Conservation (phyloP, 1,284 basidiomycete species). For the Cutaneotrichosporon sp. region DNA sequence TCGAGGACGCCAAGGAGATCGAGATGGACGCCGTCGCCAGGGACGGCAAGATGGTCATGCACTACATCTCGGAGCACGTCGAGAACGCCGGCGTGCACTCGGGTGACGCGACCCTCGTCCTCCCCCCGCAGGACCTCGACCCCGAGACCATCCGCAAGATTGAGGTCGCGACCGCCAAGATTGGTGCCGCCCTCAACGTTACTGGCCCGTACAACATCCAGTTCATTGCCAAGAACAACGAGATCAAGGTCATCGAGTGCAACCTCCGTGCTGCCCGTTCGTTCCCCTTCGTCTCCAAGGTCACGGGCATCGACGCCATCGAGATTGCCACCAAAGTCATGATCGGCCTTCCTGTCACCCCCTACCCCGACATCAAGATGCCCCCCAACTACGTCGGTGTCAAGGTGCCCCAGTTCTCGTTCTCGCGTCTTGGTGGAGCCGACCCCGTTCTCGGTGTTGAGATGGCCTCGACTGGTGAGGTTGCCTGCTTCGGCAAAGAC, state of each 20-base stretch:
- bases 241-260: constrained; percentile 99
- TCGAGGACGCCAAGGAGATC: constrained; percentile 99
- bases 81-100: constrained; percentile 99
- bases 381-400: constrained; percentile 94
- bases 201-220: constrained; percentile 99
- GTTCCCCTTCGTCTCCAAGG: constrained; percentile 99
- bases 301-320: constrained; percentile 94
- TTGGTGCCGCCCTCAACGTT: constrained; percentile 95
- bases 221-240: constrained; percentile 99
- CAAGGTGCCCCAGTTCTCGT: constrained; percentile 98
- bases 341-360: constrained; percentile 81
- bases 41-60: constrained; percentile 97
- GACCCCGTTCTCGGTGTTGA: constrained; percentile 99
- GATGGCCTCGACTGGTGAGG: constrained; percentile 99
- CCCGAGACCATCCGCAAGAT: constrained; percentile 94
- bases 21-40: constrained; percentile 99
- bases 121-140: constrained; percentile 96
- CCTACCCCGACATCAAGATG: constrained; percentile 84
- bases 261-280: constrained; percentile 96
- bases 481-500: constrained; percentile 95
- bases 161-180: constrained; percentile 94
- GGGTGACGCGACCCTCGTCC: constrained; percentile 94
- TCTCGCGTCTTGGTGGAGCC: constrained; percentile 90
- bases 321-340: constrained; percentile 99
- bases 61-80: constrained; percentile 98